phyloP scores from a whole-genome alignment of 2,329 filamentous ascomycete species.

The Claviceps spartinae region DNA sequence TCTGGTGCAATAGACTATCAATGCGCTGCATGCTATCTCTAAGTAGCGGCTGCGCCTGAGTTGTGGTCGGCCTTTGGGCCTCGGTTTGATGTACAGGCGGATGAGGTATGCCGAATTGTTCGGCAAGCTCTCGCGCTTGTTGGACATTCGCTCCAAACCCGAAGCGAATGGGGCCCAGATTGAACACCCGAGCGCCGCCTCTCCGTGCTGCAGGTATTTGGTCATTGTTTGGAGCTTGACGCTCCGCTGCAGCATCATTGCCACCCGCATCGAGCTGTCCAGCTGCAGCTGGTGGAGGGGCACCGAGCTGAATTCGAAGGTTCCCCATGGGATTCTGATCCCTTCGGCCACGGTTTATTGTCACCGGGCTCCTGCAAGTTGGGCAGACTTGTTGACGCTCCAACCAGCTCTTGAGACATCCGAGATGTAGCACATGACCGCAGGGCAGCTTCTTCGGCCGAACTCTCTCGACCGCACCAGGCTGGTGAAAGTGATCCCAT shows the following conservation, averaged over 20 bases:
- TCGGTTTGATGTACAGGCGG: slow-evolving; percentile 12
- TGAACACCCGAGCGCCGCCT: slow-evolving; percentile 46
- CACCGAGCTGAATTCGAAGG: slow-evolving; percentile 19
- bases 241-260: slow-evolving; percentile 7
- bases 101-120: slow-evolving; percentile 40
- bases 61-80: slow-evolving; percentile 10
- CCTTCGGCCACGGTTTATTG: slow-evolving; percentile 16
- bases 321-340: slow-evolving; percentile 16
- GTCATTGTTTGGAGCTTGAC: slow-evolving; percentile 7
- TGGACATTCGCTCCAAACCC: slow-evolving; percentile 61
- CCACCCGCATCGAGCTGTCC: slow-evolving; percentile 3
- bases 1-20: slow-evolving; percentile 46
- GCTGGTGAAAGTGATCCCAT: slow-evolving; percentile 47
- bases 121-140: slow-evolving; percentile 54
- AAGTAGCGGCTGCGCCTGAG: slow-evolving; percentile 7
- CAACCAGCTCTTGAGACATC: slow-evolving; percentile 91
- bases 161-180: slow-evolving; percentile 61
- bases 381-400: slow-evolving; percentile 96
- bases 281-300: slow-evolving; percentile 8
- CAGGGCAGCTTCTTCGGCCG: slow-evolving; percentile 94
- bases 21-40: slow-evolving; percentile 30
- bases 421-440: slow-evolving; percentile 87
- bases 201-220: slow-evolving; percentile 11
- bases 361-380: slow-evolving; percentile 75
- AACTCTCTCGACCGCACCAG: slow-evolving; percentile 65